phyloP scores from a whole-genome alignment of 2,329 filamentous ascomycete species.

The Basipetospora chlamydospora region DNA sequence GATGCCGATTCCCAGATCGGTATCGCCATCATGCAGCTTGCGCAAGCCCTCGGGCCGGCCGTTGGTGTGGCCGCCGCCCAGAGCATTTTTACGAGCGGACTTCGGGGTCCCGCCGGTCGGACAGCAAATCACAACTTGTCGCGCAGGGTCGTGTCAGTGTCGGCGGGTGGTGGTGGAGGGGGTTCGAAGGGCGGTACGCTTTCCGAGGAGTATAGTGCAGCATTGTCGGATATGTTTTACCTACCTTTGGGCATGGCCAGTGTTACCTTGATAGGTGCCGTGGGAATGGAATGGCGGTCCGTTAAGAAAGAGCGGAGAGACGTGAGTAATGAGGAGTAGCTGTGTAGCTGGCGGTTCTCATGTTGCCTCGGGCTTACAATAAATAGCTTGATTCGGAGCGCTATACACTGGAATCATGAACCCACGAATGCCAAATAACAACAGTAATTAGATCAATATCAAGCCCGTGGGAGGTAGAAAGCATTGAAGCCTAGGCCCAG shows the following conservation, averaged over 20 bases:
- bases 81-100: slow-evolving; percentile 6
- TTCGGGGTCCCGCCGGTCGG: not conserved
- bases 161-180: not conserved
- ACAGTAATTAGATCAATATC: not conserved
- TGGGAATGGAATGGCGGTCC: slow-evolving; percentile 1
- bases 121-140: not conserved
- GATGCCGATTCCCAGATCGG: slow-evolving; percentile 6
- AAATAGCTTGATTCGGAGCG: not conserved
- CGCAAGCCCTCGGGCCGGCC: slow-evolving; percentile 7
- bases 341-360: not conserved
- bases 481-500: not conserved
- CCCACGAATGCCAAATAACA: not conserved
- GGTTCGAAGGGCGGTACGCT: not conserved
- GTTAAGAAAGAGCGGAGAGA: not conserved
- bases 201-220: not conserved
- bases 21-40: slow-evolving; percentile 7
- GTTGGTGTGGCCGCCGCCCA: slow-evolving; percentile 7
- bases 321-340: not conserved
- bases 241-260: not conserved
- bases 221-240: not conserved
- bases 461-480: not conserved
- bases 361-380: no score
- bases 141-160: not conserved
- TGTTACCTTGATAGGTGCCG: not conserved
- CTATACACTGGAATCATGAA: not conserved